A percentile compares a stretch with the other conserved stretches of the same genome.
Evolutionary conservation across 345 rosid species (phyloP).

Genomic region (Punica granatum): DNA sequence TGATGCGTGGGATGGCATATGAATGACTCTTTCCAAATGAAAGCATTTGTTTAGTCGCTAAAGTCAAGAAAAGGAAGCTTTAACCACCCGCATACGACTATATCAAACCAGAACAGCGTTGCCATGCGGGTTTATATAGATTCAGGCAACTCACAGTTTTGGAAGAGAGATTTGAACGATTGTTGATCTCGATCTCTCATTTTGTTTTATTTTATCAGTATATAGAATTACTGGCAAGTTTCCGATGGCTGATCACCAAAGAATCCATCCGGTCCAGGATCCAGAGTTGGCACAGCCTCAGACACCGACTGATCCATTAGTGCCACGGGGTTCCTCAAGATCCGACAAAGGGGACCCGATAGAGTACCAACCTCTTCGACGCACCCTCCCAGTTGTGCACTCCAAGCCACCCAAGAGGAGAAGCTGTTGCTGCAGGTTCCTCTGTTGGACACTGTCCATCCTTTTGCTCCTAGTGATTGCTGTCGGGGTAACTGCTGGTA

Average conservation of each 20-base stretch:
- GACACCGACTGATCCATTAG: constrained; percentile 44
- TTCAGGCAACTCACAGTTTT: too few relatives aligned
- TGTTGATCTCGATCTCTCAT: too few relatives aligned
- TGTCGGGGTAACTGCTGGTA: constrained; percentile 35
- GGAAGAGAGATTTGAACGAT: too few relatives aligned
- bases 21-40: too few relatives aligned
- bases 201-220: too few relatives aligned
- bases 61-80: too few relatives aligned
- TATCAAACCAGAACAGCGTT: too few relatives aligned
- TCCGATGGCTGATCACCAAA: constrained; percentile 52
- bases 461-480: constrained; percentile 39
- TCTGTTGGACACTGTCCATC: constrained; percentile 58
- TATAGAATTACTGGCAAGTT: too few relatives aligned
- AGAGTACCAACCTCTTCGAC: constrained; percentile 8
- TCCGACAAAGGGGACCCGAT: constrained; percentile 37
- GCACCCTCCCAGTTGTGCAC: constrained; percentile 29
- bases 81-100: too few relatives aligned
- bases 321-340: constrained; percentile 34
- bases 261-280: constrained; percentile 57
- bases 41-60: too few relatives aligned
- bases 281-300: constrained; percentile 32
- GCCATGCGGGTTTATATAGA: too few relatives aligned
- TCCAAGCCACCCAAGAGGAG: constrained; percentile 42
- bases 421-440: constrained; percentile 49
- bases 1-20: too few relatives aligned